These are phyloP conservation scores for Dichotomocladium elegans DNA, from an alignment of 371 early-diverging fungal genomes.

Conservation along the genomic window DNA sequence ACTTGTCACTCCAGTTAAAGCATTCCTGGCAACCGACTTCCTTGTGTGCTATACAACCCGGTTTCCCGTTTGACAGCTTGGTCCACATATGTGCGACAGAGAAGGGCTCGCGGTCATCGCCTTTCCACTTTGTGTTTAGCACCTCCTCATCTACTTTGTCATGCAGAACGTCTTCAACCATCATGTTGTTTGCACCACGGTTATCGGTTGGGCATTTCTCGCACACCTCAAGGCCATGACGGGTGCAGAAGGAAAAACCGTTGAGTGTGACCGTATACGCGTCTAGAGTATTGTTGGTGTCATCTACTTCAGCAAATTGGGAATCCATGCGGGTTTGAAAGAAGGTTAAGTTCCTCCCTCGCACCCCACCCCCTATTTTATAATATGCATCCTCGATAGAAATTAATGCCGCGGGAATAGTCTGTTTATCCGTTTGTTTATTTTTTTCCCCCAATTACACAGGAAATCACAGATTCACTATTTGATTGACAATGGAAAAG, in stretches of 20 bases:
- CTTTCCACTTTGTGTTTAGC: conserved; percentile 38
- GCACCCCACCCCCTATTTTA: no score
- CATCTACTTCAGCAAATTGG: conserved; percentile 22
- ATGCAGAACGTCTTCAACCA: conserved; percentile 38
- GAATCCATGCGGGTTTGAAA: no score
- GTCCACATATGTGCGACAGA: conserved; percentile 36
- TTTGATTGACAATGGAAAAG: no score
- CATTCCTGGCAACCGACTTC: conserved; percentile 41
- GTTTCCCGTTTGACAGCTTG: conserved; percentile 35
- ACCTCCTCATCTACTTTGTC: conserved; percentile 35
- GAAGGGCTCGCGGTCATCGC: conserved; percentile 46
- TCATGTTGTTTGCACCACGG: conserved; percentile 33
- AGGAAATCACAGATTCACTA: no score
- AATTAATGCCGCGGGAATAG: no score
- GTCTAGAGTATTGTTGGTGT: conserved; percentile 35
- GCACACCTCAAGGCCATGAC: conserved; percentile 44
- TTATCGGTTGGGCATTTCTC: conserved; percentile 45
- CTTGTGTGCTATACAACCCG: conserved; percentile 42
- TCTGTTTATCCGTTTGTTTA: no score
- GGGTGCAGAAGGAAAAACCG: conserved; percentile 33
- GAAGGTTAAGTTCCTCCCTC: no score
- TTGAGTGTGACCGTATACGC: conserved; percentile 31
- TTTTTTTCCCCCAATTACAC: no score
- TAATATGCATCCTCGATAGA: no score
- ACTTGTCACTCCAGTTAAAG: conserved; percentile 42